Base-by-base conservation (phyloP, 192 early-diverging fungal species). In the Entomortierella beljakovae region DNA sequence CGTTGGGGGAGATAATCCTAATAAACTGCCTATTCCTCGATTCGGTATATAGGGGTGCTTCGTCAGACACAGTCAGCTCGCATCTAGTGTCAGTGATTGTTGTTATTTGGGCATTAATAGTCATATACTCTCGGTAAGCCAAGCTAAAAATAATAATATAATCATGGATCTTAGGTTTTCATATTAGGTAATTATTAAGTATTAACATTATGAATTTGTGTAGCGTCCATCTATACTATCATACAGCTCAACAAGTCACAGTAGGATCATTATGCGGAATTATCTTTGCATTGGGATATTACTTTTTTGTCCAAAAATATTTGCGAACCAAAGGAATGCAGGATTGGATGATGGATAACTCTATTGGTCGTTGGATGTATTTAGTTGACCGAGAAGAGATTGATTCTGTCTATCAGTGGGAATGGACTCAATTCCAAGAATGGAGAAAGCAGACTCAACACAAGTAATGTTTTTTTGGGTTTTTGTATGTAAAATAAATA, bases 141-240 rank as follows among this genome's bases (percentile, higher is more conserved):
- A 20, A 38, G 6, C 37, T 13, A 38, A 38, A 38, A 38, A 38
- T 38, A 38, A 38, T 38, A 38, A 38, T 8, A 6, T 38, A 13
- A 13, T 38, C 13, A 8, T 13, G 13, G 13, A 8, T 13, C 37
- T 38, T 13, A 8, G 13, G 13, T 38, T 6, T 38, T 25, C 16
- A 51, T 50, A 5, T 59, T n/a, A 38, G 20, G 16, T 26, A 34
- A 10, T 60, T 25, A 26, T 26, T 16, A 5, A n/a, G 26, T 2
- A 57, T 5, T 33, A 5, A 22, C 15, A 5, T 16, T 33, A 51
- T 31, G 6, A 33, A 5, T 50, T 29, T 28, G 20, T 11, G n/a
- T 56, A 91, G 92, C 50, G 83, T 96, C 32, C 88, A 93, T 61
- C 66, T 96, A 2, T 73, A 80, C 18, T 94, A 94, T 75, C 94